Evolutionary conservation across 192 early-diverging fungal genomes (phyloP).

Genomic region (Coemansia aciculifera): DNA sequence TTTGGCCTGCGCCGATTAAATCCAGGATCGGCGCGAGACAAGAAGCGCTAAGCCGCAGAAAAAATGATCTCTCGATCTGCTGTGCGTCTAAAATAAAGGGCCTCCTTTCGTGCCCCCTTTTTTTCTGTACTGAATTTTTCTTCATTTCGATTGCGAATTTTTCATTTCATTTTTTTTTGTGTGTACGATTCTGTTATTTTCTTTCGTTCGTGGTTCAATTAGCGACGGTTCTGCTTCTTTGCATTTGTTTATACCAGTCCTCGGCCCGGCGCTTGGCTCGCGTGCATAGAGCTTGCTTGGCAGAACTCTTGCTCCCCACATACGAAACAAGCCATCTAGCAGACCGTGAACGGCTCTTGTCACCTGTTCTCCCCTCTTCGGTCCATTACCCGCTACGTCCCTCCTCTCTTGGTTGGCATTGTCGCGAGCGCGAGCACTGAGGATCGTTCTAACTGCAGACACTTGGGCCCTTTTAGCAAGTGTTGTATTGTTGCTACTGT

Average conservation of each 20-base stretch:
- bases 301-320: background rate
- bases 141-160: background rate
- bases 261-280: background rate
- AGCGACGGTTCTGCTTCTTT: background rate
- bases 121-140: background rate
- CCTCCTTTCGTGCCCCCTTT: background rate
- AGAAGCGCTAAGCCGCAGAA: background rate
- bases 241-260: background rate
- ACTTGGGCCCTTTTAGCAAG: background rate
- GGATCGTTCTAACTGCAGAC: background rate
- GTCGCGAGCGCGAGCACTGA: background rate
- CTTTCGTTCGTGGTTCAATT: background rate
- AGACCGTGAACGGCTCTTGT: slow-evolving; percentile 1
- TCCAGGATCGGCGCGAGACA: background rate
- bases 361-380: background rate
- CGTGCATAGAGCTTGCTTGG: background rate
- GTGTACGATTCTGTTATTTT: background rate
- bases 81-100: background rate
- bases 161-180: background rate
- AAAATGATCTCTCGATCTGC: slow-evolving; percentile 5
- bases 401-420: background rate
- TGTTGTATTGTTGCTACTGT: background rate
- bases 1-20: background rate
- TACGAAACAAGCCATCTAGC: background rate
- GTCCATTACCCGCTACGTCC: background rate